Conservation (phyloP, 148 eudicot species). For the Silene latifolia region DNA sequence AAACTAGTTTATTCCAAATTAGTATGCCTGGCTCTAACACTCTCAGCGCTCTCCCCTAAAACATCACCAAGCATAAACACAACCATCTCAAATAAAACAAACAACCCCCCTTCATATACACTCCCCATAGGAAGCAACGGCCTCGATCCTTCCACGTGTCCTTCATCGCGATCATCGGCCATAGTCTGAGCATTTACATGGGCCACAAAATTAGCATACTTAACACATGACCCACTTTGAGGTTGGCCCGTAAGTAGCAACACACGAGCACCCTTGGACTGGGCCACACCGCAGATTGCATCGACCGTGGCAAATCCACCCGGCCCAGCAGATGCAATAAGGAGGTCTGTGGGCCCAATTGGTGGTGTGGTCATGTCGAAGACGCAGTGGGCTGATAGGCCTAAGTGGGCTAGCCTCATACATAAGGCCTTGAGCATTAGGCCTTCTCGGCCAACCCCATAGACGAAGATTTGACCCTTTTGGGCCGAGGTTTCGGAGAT, state of each 20-base stretch:
- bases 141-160: constrained; percentile 30
- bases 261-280: constrained; percentile 55
- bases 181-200: constrained; percentile 80
- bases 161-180: constrained; percentile 56
- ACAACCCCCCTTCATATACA: constrained; percentile 76
- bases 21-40: constrained; percentile 66
- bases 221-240: constrained; percentile 38
- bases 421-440: constrained; percentile 79
- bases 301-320: constrained; percentile 87
- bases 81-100: constrained; percentile 92
- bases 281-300: constrained; percentile 67
- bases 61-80: constrained; percentile 58
- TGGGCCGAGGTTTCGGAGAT: constrained; percentile 41
- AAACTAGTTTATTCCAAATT: constrained; percentile 53
- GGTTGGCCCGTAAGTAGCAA: constrained; percentile 73
- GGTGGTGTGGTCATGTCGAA: constrained; percentile 95
- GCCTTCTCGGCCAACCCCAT: constrained; percentile 95
- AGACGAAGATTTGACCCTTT: constrained; percentile 53
- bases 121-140: constrained; percentile 93
- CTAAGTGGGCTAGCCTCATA: constrained; percentile 77
- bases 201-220: constrained; percentile 57
- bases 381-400: constrained; percentile 68
- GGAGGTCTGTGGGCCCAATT: constrained; percentile 61
- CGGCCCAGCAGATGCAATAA: constrained; percentile 83
- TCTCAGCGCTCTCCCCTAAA: constrained; percentile 52